Evolutionary conservation across 495 filamentous ascomycete species (phyloP).

Genomic region (Friedmanniomyces endolithicus): DNA sequence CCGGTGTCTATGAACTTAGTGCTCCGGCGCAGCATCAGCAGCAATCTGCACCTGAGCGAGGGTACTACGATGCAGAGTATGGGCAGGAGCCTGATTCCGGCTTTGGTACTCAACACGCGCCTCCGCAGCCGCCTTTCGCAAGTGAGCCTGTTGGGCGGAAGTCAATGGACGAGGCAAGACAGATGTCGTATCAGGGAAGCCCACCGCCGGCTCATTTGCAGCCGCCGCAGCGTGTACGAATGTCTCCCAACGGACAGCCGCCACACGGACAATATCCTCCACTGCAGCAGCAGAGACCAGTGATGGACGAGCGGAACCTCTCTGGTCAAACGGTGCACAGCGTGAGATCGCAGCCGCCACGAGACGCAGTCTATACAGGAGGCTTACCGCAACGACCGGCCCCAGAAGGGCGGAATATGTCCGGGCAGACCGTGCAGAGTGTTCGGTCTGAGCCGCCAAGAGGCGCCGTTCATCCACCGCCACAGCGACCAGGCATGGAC

Average conservation of each 20-base stretch:
- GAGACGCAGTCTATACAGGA: background rate
- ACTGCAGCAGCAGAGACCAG: slow-evolving; percentile 11
- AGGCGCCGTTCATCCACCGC: background rate
- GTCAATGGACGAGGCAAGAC: slow-evolving; percentile 18
- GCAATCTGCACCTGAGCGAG: background rate
- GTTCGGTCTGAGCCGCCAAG: background rate
- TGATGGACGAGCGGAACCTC: background rate
- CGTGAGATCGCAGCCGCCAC: background rate
- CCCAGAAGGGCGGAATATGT: background rate
- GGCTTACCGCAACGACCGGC: slow-evolving; percentile 9
- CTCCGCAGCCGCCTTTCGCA: slow-evolving; percentile 11
- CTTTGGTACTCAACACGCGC: background rate
- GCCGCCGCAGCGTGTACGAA: background rate
- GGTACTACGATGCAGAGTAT: background rate
- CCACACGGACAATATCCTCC: slow-evolving; percentile 1
- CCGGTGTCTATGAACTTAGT: slow-evolving; percentile 7
- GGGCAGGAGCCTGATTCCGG: background rate
- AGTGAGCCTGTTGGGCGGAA: background rate
- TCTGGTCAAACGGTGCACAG: background rate
- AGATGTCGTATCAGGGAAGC: slow-evolving; percentile 12
- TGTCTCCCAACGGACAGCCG: background rate
- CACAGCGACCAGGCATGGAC: slow-evolving; percentile 1
- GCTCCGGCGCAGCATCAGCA: background rate
- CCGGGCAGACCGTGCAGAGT: background rate
- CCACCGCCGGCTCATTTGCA: background rate